A percentile compares a stretch with the other conserved stretches of the same genome.
Conservation (phyloP, 139 green algal genomes). For the Pleodorina starrii region DNA sequence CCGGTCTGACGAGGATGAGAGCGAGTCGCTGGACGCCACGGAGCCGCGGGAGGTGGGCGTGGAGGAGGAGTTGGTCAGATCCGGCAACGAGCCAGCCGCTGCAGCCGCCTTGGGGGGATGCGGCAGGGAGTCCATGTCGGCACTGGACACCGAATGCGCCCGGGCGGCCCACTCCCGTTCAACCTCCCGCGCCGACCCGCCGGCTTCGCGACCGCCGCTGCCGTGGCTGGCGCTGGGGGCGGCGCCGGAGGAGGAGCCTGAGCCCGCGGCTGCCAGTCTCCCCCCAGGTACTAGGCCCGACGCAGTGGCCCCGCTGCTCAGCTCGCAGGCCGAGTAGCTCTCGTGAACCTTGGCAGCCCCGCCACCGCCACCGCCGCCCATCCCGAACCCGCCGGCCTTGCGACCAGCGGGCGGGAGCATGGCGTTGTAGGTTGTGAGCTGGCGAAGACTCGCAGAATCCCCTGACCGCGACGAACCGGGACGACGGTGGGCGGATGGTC, state of each 20-base stretch:
- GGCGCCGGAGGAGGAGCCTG: too few species aligned
- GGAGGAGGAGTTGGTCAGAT: background rate
- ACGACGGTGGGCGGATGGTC: too few species aligned
- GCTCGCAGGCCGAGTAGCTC: slow-evolving; percentile 26
- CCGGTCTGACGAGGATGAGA: background rate
- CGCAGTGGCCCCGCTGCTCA: too few species aligned
- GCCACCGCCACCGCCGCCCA: background rate
- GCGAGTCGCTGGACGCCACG: background rate
- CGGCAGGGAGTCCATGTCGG: background rate
- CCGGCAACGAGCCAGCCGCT: background rate
- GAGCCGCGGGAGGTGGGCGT: background rate
- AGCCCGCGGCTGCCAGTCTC: too few species aligned
- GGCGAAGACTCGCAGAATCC: slow-evolving; percentile 12
- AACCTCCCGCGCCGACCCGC: too few species aligned
- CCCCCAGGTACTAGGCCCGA: too few species aligned
- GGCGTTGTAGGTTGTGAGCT: slow-evolving; percentile 25
- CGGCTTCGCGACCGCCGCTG: background rate
- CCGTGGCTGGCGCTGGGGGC: background rate
- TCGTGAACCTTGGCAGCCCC: background rate
- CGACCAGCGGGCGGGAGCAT: background rate
- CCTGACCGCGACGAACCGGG: too few species aligned
- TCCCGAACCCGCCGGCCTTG: too few species aligned
- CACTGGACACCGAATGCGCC: background rate
- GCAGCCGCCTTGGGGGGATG: background rate
- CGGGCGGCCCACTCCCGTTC: too few species aligned